Evolutionary conservation across 2,329 filamentous ascomycete species (phyloP).

Genomic region (Monosporascus sp.): DNA sequence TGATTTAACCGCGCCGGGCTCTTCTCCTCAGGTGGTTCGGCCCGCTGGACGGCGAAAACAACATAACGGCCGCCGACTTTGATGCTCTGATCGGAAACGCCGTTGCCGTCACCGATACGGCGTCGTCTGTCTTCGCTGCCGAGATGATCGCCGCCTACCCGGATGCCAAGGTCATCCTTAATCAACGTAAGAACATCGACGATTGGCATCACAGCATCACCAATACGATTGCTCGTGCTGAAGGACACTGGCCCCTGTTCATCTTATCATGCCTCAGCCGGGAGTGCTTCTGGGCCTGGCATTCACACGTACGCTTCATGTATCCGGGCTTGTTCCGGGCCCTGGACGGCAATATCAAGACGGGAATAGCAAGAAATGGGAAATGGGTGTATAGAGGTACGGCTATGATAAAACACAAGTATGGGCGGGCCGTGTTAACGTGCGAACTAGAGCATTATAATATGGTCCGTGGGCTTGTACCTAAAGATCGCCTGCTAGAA

Average conservation of each 20-base stretch:
- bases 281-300: conserved; percentile 29
- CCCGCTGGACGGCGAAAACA: conserved; percentile 5
- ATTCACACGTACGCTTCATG: conserved; percentile 24
- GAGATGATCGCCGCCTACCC: conserved; percentile 43
- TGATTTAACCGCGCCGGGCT: too few relatives aligned
- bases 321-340: conserved; percentile 26
- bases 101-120: conserved; percentile 36
- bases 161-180: conserved; percentile 42
- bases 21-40: too few relatives aligned
- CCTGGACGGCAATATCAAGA: conserved; percentile 21
- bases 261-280: conserved; percentile 21
- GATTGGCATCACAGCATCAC: conserved; percentile 33
- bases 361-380: conserved; percentile 21
- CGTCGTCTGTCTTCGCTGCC: conserved; percentile 33
- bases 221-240: conserved; percentile 19
- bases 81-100: conserved; percentile 23
- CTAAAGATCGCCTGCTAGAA: not conserved
- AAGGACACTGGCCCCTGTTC: conserved; percentile 23
- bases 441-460: not conserved
- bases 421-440: too few relatives aligned
- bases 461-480: not conserved
- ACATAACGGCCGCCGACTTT: conserved; percentile 18
- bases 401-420: too few relatives aligned
- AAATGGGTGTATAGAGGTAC: conserved; percentile 23
- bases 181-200: conserved; percentile 33